phyloP scores from a whole-genome alignment of 139 green algal genomes.

The Auxenochlorella pyrenoidosa region DNA sequence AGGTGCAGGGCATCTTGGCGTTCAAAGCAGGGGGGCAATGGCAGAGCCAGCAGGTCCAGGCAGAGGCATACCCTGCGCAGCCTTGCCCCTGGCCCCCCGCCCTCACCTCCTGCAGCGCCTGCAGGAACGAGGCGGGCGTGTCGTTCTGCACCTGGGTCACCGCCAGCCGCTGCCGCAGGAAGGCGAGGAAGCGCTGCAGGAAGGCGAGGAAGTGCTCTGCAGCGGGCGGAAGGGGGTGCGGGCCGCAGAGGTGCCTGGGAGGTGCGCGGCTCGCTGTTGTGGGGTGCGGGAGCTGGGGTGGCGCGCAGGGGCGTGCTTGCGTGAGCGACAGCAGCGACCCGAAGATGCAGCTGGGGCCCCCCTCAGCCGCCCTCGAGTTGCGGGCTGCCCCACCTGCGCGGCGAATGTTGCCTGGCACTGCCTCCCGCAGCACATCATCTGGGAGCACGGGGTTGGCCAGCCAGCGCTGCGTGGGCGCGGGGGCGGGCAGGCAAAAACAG shows the following conservation, averaged over 20 bases:
- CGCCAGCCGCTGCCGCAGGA: conserved; percentile 78
- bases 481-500: too few relatives aligned
- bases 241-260: not conserved
- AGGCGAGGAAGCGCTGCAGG: conserved; percentile 91
- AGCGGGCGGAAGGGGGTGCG: not conserved
- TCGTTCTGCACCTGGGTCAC: conserved; percentile 75
- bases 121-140: conserved; percentile 86
- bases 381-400: conserved; percentile 50
- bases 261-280: not conserved
- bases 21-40: too few relatives aligned
- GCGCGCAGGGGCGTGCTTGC: too few relatives aligned
- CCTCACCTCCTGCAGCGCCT: conserved; percentile 65
- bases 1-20: too few relatives aligned
- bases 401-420: conserved; percentile 94
- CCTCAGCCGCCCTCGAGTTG: too few relatives aligned
- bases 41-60: too few relatives aligned
- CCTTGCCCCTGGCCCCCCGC: not conserved
- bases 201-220: conserved; percentile 98
- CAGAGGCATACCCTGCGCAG: too few relatives aligned
- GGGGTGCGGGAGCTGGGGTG: not conserved
- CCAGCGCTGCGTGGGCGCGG: conserved; percentile 50
- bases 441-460: conserved; percentile 91
- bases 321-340: too few relatives aligned
- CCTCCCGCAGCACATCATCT: conserved; percentile 89
- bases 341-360: too few relatives aligned